Evolutionary conservation across 345 rosid genomes (phyloP).

Genomic region (Alliaria petiolata): DNA sequence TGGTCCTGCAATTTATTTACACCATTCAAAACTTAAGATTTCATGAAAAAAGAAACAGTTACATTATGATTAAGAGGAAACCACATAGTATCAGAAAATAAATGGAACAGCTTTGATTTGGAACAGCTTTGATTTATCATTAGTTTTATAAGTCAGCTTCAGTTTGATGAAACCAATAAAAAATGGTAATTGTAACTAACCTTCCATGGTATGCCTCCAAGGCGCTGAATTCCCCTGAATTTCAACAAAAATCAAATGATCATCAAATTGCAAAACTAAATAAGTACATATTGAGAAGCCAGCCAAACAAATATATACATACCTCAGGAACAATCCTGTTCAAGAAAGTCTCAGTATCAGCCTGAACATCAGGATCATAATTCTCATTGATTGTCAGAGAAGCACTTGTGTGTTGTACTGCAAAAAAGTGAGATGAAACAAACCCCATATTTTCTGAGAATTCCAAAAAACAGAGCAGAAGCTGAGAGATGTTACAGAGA

Average conservation of each 20-base stretch:
- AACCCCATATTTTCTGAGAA: background rate
- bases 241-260: background rate
- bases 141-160: background rate
- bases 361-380: slow-evolving; percentile 89
- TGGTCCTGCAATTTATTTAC: slow-evolving; percentile 54
- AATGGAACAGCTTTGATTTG: no score
- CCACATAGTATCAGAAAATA: no score
- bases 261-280: background rate
- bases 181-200: slow-evolving; percentile 26
- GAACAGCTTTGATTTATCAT: background rate
- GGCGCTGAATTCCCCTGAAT: slow-evolving; percentile 86
- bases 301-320: background rate
- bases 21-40: background rate
- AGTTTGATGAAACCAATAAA: background rate
- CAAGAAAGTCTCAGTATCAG: slow-evolving; percentile 92
- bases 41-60: no score
- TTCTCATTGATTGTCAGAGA: slow-evolving; percentile 96
- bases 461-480: background rate
- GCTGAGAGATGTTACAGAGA: background rate
- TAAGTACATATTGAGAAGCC: background rate
- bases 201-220: slow-evolving; percentile 96
- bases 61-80: no score
- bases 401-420: slow-evolving; percentile 95
- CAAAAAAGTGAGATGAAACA: background rate
- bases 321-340: slow-evolving; percentile 94